phyloP scores from a whole-genome alignment of 441 rosid genomes.

The Populus hybrid region DNA sequence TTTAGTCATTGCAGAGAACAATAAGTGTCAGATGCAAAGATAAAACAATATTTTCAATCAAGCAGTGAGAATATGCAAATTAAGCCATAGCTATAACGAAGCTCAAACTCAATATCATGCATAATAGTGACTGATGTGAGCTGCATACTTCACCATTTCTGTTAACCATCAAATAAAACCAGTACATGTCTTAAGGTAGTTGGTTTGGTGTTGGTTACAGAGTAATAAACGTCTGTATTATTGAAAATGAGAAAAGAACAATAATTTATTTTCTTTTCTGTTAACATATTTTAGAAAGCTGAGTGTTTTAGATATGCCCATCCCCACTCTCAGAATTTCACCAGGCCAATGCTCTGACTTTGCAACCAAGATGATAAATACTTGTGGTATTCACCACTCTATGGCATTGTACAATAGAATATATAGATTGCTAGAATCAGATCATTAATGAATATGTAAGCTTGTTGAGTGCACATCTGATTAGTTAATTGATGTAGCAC shows the following conservation, averaged over 20 bases:
- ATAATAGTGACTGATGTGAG: not conserved
- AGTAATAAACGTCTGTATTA: not conserved
- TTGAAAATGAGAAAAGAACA: not conserved
- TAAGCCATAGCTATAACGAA: not conserved
- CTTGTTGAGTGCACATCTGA: not conserved
- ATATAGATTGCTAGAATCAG: not conserved
- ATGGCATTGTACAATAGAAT: not conserved
- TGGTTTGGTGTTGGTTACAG: not conserved
- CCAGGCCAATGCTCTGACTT: not conserved
- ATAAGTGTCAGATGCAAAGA: constrained; percentile 1
- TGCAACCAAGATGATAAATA: not conserved
- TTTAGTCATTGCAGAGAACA: constrained; percentile 8
- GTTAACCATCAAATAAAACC: not conserved
- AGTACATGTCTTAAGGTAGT: not conserved
- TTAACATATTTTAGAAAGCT: not conserved
- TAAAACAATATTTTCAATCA: not conserved
- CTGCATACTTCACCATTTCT: not conserved
- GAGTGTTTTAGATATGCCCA: not conserved
- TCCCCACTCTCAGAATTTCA: not conserved
- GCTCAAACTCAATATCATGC: not conserved
- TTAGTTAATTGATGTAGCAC: not conserved
- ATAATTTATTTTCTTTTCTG: not conserved
- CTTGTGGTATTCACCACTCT: not conserved
- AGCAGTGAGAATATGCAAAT: not conserved
- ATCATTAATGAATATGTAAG: not conserved